These are phyloP conservation scores for Plasmodium cynomolgi DNA, from an alignment of 169 alveolate genomes.

Conservation along the genomic window DNA sequence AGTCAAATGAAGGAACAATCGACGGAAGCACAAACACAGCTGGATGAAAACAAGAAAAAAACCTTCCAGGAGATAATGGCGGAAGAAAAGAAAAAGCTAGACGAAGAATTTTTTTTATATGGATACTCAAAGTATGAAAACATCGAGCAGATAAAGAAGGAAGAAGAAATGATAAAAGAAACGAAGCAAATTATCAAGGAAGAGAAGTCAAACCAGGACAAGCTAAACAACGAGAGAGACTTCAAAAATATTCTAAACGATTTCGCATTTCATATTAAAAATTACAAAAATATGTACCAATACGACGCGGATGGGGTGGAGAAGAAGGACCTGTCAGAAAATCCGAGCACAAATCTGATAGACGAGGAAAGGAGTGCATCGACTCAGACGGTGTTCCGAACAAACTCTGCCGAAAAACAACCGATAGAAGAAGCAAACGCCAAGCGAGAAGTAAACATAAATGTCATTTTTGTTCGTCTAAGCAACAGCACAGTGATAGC, in stretches of 20 bases:
- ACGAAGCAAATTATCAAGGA: conserved; percentile 53
- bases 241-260: conserved; percentile 55
- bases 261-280: conserved; percentile 25
- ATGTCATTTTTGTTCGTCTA: conserved; percentile 82
- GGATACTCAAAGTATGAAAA: conserved; percentile 74
- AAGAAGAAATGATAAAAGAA: conserved; percentile 54
- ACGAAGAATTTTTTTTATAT: conserved; percentile 67
- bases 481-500: conserved; percentile 83
- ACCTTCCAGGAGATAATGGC: conserved; percentile 58
- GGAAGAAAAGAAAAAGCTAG: conserved; percentile 74
- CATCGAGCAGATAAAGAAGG: conserved; percentile 55
- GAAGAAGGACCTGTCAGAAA: not conserved
- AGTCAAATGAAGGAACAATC: not conserved
- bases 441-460: conserved; percentile 71
- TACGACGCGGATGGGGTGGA: not conserved
- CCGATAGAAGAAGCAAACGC: not conserved
- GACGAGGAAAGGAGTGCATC: not conserved
- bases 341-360: not conserved
- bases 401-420: not conserved
- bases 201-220: conserved; percentile 15
- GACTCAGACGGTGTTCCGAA: not conserved
- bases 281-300: conserved; percentile 43
- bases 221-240: conserved; percentile 40
- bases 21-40: not conserved
- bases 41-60: conserved; percentile 13